These are phyloP conservation scores for Trichoderma gracile DNA, from an alignment of 2,329 filamentous ascomycete species.

Conservation along the genomic window DNA sequence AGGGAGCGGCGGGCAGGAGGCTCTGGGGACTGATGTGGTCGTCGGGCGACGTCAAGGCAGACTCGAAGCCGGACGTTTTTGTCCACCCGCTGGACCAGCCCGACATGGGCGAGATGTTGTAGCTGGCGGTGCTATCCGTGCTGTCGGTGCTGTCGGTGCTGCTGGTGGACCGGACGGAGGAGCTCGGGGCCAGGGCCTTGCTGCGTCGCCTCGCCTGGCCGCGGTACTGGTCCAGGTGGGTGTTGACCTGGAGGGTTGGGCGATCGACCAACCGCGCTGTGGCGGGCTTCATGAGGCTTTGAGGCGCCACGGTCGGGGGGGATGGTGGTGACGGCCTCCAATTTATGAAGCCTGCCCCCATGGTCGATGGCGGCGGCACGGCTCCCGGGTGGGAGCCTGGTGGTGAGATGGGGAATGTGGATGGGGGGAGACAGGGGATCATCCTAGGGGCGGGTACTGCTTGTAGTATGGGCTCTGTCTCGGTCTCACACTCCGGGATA, in stretches of 20 bases:
- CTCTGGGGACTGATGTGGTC: slow-evolving; percentile 40
- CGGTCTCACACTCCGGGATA: slow-evolving; percentile 35
- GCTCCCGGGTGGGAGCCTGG: slow-evolving; percentile 15
- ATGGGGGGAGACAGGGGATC: slow-evolving; percentile 31
- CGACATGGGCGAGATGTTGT: slow-evolving; percentile 51
- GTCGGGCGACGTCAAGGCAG: slow-evolving; percentile 50
- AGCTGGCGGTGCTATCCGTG: slow-evolving; percentile 42
- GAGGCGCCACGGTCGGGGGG: slow-evolving; percentile 32
- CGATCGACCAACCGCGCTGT: slow-evolving; percentile 30
- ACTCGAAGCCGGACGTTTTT: slow-evolving; percentile 44
- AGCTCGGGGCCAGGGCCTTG: slow-evolving; percentile 49
- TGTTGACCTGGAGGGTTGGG: slow-evolving; percentile 45
- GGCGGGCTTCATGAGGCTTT: slow-evolving; percentile 31
- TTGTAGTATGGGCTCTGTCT: slow-evolving; percentile 26
- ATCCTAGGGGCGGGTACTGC: slow-evolving; percentile 13
- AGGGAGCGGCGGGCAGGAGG: slow-evolving; percentile 32
- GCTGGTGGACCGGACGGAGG: slow-evolving; percentile 50
- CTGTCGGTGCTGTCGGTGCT: slow-evolving; percentile 44
- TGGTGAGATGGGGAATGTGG: slow-evolving; percentile 30
- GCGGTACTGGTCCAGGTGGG: slow-evolving; percentile 39
- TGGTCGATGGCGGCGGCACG: slow-evolving; percentile 29
- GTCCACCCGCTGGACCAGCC: slow-evolving; percentile 45
- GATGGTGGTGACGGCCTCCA: slow-evolving; percentile 33
- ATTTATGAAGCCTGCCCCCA: slow-evolving; percentile 35
- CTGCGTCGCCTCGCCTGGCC: slow-evolving; percentile 39